Conservation (phyloP, 441 rosid species). For the Corymbia citriodora region DNA sequence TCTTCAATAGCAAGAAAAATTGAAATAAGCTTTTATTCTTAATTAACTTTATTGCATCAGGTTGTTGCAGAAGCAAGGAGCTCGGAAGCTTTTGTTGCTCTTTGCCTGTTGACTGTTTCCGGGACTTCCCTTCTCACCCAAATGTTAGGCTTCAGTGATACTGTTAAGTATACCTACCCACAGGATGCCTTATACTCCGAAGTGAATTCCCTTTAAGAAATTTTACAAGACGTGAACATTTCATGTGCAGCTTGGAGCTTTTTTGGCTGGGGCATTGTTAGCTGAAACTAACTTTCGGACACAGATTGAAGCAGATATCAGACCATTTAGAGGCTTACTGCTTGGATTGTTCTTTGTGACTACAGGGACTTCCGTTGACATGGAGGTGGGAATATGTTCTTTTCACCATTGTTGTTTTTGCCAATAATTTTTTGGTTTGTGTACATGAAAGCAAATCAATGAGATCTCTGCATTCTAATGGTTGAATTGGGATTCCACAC, state of each 20-base stretch:
- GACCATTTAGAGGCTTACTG: conserved; percentile 95
- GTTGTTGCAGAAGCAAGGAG: conserved; percentile 94
- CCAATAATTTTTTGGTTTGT: neutral
- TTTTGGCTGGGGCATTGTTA: conserved; percentile 88
- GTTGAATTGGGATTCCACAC: neutral
- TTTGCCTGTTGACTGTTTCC: conserved; percentile 87
- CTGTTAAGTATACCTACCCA: conserved; percentile 40
- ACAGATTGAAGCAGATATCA: conserved; percentile 96
- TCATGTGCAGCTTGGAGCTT: conserved; percentile 85
- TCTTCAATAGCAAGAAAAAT: neutral
- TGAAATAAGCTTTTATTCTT: neutral
- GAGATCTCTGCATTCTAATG: neutral
- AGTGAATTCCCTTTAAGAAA: neutral
- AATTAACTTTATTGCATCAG: conserved; percentile 23
- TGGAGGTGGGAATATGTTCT: conserved; percentile 42
- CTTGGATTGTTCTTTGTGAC: conserved; percentile 95
- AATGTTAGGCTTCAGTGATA: conserved; percentile 92
- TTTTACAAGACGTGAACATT: neutral
- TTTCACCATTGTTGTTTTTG: neutral
- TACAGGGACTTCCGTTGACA: conserved; percentile 92
- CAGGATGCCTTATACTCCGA: conserved; percentile 1
- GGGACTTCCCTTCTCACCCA: conserved; percentile 94
- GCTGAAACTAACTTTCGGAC: conserved; percentile 96
- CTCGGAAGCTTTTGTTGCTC: conserved; percentile 95
- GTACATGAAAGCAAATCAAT: neutral